Base-by-base conservation (phyloP, 169 alveolate genomes). In the Theileria annulata region DNA sequence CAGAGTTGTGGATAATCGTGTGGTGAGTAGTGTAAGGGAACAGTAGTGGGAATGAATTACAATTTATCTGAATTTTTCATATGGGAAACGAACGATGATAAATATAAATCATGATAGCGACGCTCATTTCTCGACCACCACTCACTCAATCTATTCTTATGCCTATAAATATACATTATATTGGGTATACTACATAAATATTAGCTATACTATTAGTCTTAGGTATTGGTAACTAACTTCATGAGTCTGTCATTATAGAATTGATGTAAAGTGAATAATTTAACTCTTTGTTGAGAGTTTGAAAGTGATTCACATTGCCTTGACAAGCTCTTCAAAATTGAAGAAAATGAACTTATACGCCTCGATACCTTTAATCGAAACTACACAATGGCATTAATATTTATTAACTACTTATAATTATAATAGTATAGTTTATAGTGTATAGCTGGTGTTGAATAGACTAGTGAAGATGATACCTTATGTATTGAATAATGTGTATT, bases 111-210 rank as follows among this genome's bases (percentile, higher is more conserved):
- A 62, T 84, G 86, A 54, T 77, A 84, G 27, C 70, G 82, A 15
- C 83, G 71, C 54, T 84, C 90, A 71, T 77, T 84, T 25, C 74
- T 68, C 0, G 87, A 84, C 90, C 90, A 84, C 90, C 90, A 84
- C 27, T 78, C 90, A 31, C 87, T 84, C 90, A 84, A 59, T 56
- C 66, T 84, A 48, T 51, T 84, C 79, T 84, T 84, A 47, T 84
- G 83, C 21, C 90, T 84, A 31, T 31, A 56, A 0, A 5, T 15
- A 31, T 28, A 67, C 27, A 21, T n/a, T n/a, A n/a, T n/a, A n/a
- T n/a, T n/a, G n/a, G n/a, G n/a, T n/a, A n/a, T n/a, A n/a, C n/a
- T n/a, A n/a, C n/a, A n/a, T n/a, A n/a, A n/a, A n/a, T n/a, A n/a
- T n/a, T n/a, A n/a, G n/a, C n/a, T n/a, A n/a, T n/a, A n/a, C 28